Percentiles rank a stretch among this genome's conserved stretches.
Conservation (phyloP, 371 early-diverging fungal species). For the Entomophthora muscae region DNA sequence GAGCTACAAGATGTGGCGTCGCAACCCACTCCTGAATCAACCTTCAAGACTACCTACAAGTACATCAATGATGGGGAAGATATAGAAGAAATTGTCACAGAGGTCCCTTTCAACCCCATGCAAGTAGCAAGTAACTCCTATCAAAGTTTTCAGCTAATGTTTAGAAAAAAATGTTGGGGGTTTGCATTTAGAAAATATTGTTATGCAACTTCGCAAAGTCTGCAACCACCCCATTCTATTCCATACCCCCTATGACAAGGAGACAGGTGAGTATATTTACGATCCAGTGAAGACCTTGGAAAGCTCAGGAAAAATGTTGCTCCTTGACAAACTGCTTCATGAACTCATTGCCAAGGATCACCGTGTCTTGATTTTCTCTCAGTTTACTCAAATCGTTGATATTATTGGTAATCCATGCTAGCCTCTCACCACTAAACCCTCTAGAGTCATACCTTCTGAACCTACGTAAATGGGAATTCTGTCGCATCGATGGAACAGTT, state of each 20-base stretch:
- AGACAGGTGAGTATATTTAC: constrained; percentile 22
- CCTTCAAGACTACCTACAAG: constrained; percentile 11
- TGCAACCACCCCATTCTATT: constrained; percentile 93
- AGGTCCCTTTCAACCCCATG: not conserved
- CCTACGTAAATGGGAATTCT: constrained; percentile 58
- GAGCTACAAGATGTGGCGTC: constrained; percentile 7
- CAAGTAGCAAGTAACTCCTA: not conserved
- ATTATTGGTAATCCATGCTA: constrained; percentile 60
- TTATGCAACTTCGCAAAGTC: constrained; percentile 90
- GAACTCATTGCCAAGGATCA: constrained; percentile 59
- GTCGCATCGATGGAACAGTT: constrained; percentile 88
- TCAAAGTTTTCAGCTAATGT: not conserved
- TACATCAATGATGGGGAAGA: constrained; percentile 11
- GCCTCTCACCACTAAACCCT: not conserved
- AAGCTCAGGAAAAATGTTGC: constrained; percentile 68
- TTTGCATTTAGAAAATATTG: constrained; percentile 49
- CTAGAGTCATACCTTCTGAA: constrained; percentile 12
- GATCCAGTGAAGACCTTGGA: constrained; percentile 36
- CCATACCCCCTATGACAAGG: constrained; percentile 45
- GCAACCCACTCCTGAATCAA: not conserved
- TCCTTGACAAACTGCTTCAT: constrained; percentile 68
- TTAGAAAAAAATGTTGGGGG: constrained; percentile 28
- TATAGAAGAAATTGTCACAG: not conserved
- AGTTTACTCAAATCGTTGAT: constrained; percentile 84
- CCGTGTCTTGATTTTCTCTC: constrained; percentile 84